These are phyloP conservation scores for Rhizophagus clarus DNA, from an alignment of 192 early-diverging fungal species.

Conservation along the genomic window DNA sequence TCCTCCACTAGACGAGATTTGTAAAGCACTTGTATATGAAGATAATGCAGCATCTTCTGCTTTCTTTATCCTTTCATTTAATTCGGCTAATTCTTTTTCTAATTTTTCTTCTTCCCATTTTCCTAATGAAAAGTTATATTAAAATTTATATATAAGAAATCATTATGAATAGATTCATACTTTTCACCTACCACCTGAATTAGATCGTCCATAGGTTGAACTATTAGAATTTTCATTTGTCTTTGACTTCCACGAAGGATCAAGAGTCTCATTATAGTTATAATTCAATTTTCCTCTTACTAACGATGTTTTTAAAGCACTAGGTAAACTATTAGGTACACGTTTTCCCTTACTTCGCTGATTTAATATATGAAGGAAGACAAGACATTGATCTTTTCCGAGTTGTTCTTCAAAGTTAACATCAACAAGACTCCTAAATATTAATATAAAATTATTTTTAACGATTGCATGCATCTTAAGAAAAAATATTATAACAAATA, in stretches of 20 bases:
- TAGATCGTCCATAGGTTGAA: conserved; percentile 37
- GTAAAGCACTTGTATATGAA: conserved; percentile 28
- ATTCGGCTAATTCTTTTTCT: conserved; percentile 46
- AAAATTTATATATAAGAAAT: conserved; percentile 9
- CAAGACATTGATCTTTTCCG: conserved; percentile 57
- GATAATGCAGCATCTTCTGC: conserved; percentile 43
- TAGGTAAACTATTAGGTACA: conserved; percentile 53
- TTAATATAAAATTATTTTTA: background rate
- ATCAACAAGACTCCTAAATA: conserved; percentile 52
- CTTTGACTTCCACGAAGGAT: conserved; percentile 40
- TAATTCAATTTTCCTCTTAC: conserved; percentile 45
- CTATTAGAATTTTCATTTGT: conserved; percentile 34
- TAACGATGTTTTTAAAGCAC: conserved; percentile 54
- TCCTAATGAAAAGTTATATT: background rate
- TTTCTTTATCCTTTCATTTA: conserved; percentile 51
- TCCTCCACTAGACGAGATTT: conserved; percentile 34
- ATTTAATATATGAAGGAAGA: conserved; percentile 60
- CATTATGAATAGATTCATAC: conserved; percentile 26
- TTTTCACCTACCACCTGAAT: conserved; percentile 33
- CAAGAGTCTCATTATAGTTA: conserved; percentile 40
- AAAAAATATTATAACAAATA: background rate
- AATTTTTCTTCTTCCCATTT: conserved; percentile 51
- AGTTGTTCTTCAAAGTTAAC: conserved; percentile 58
- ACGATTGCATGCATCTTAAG: background rate
- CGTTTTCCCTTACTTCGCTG: conserved; percentile 54